A percentile compares a stretch with the other conserved stretches of the same genome.
These are phyloP conservation scores for Aspergillus alliaceus DNA, from an alignment of 2,329 filamentous ascomycete genomes.

Conservation along the genomic window DNA sequence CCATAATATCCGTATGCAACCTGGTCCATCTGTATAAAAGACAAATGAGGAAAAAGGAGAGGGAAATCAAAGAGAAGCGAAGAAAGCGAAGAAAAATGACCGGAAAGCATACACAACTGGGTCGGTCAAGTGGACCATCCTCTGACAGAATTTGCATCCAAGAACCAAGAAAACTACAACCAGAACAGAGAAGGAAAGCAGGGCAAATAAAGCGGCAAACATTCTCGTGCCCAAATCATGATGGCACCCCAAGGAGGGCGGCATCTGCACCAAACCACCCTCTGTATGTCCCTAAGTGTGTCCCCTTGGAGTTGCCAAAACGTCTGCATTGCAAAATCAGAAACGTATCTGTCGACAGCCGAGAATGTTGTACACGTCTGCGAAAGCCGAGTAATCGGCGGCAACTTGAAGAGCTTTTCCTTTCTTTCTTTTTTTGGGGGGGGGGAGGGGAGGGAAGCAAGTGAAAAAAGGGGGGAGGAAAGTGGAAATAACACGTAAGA, in stretches of 20 bases:
- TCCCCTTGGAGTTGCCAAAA: not conserved
- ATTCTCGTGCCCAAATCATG: not conserved
- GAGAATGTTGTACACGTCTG: slow-evolving; percentile 24
- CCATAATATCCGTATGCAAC: not conserved
- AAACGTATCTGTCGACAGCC: slow-evolving; percentile 16
- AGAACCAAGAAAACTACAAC: not conserved
- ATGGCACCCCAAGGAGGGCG: no score
- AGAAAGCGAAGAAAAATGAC: not conserved
- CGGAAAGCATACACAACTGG: not conserved
- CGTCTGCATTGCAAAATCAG: not conserved
- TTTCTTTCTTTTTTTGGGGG: no score
- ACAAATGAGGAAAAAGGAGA: not conserved
- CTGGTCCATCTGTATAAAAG: not conserved
- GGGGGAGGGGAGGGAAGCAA: no score
- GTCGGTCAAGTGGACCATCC: not conserved
- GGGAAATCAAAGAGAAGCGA: not conserved
- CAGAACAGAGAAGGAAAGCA: not conserved
- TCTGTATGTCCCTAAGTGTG: not conserved
- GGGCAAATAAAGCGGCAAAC: not conserved
- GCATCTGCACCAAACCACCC: not conserved
- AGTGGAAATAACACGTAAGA: slow-evolving; percentile 4
- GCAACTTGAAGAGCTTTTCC: slow-evolving; percentile 20
- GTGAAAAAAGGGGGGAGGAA: not conserved
- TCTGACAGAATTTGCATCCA: not conserved
- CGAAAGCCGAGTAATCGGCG: slow-evolving; percentile 18